A percentile compares a stretch with the other conserved stretches of the same genome.
Conservation (phyloP, 768 basidiomycete genomes). For the Rhizopogon roseolus region DNA sequence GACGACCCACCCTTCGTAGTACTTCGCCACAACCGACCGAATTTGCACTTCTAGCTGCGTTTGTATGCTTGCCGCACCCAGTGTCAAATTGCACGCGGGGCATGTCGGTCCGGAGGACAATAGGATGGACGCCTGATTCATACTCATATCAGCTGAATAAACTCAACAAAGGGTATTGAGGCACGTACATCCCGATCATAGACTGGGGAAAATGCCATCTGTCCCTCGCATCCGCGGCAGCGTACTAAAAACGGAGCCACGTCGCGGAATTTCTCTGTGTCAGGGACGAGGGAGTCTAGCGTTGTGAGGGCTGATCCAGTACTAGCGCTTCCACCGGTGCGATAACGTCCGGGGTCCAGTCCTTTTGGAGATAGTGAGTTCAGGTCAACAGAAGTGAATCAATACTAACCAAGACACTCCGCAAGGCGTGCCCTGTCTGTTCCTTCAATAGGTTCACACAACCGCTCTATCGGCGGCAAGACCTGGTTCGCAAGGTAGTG, state of each 20-base stretch:
- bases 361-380: constrained; percentile 31
- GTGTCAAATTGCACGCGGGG: constrained; percentile 50
- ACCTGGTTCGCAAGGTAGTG: constrained; percentile 90
- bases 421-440: constrained; percentile 90
- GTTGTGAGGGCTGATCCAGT: constrained; percentile 64
- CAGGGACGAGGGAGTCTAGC: constrained; percentile 86
- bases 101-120: constrained; percentile 65
- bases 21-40: constrained; percentile 66
- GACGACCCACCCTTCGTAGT: constrained; percentile 86
- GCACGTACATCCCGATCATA: constrained; percentile 51
- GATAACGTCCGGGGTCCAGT: constrained; percentile 56
- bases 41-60: constrained; percentile 87
- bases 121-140: constrained; percentile 59
- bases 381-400: background rate
- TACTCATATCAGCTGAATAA: background rate
- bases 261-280: constrained; percentile 82
- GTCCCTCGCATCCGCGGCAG: constrained; percentile 70
- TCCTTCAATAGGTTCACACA: constrained; percentile 96
- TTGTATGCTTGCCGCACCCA: constrained; percentile 62
- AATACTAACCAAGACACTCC: constrained; percentile 80
- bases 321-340: constrained; percentile 37
- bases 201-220: constrained; percentile 54
- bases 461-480: constrained; percentile 88
- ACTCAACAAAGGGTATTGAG: background rate
- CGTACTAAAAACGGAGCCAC: constrained; percentile 65